Conservation (phyloP, 2,329 filamentous ascomycete genomes). For the Penicillium sp. region DNA sequence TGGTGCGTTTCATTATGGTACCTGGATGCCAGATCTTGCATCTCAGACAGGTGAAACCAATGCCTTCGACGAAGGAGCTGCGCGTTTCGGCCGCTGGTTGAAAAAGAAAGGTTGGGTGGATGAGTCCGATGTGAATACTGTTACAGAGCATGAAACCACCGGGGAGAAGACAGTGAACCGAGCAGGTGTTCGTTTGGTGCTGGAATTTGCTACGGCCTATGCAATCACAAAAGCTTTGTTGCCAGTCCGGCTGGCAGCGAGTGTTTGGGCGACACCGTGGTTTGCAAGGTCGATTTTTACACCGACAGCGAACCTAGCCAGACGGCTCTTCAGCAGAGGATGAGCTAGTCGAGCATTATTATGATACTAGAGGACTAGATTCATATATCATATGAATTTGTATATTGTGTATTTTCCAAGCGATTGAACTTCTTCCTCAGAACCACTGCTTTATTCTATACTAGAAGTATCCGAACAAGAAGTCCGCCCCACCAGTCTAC, state of each 20-base stretch:
- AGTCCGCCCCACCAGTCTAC: conserved; percentile 13
- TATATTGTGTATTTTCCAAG: conserved; percentile 16
- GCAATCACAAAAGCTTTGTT: conserved; percentile 83
- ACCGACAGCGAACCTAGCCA: conserved; percentile 43
- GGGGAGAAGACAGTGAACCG: conserved; percentile 26
- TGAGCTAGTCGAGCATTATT: conserved; percentile 3
- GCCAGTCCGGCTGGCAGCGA: conserved; percentile 70
- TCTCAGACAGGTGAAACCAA: conserved; percentile 20
- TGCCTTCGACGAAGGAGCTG: conserved; percentile 59
- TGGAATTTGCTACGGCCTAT: conserved; percentile 82
- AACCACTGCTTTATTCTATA: conserved; percentile 15
- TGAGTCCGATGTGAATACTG: conserved; percentile 46
- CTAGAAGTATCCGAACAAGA: conserved; percentile 12
- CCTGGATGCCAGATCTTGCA: conserved; percentile 63
- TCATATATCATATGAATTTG: conserved; percentile 15
- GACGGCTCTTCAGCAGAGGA: conserved; percentile 36
- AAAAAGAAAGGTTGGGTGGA: conserved; percentile 75
- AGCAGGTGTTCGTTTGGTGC: conserved; percentile 53
- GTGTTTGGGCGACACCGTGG: conserved; percentile 88
- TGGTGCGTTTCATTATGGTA: conserved; percentile 73
- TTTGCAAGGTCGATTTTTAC: conserved; percentile 69
- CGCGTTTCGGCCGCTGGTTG: conserved; percentile 74
- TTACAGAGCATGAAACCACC: conserved; percentile 28
- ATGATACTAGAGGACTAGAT: conserved; percentile 3
- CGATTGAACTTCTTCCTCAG: conserved; percentile 11